phyloP scores from a whole-genome alignment of 2,329 filamentous ascomycete genomes.

The Diaporthe humulicola region DNA sequence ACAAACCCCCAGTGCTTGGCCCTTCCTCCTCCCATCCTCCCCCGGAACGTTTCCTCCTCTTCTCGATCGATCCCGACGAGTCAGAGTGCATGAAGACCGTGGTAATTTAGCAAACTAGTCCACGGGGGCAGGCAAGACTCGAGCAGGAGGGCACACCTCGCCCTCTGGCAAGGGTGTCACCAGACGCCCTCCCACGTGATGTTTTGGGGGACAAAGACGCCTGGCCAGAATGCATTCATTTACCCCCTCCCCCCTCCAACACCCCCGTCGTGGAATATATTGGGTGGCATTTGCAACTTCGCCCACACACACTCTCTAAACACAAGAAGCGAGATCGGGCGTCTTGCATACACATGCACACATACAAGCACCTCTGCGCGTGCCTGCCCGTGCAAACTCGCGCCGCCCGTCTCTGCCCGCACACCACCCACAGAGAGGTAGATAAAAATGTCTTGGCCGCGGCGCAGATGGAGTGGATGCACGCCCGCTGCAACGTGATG shows the following conservation, averaged over 20 bases:
- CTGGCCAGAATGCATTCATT: not conserved
- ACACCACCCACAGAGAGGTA: not conserved
- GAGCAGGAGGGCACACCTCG: conserved; percentile 20
- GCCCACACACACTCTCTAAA: not conserved
- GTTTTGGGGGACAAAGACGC: conserved; percentile 1
- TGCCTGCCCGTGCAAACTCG: conserved; percentile 7
- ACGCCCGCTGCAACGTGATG: conserved; percentile 22
- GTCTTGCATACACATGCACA: conserved; percentile 11
- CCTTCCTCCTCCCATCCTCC: not conserved
- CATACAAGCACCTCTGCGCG: not conserved
- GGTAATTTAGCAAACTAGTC: conserved; percentile 3
- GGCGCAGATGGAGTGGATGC: not conserved
- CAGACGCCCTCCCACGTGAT: conserved; percentile 28
- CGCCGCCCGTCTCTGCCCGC: conserved; percentile 1
- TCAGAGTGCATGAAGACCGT: conserved; percentile 18
- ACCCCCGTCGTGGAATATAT: not conserved
- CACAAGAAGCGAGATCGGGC: conserved; percentile 21
- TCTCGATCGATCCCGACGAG: conserved; percentile 1
- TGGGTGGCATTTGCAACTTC: conserved; percentile 26
- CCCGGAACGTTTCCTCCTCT: conserved; percentile 23
- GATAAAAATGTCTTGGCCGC: conserved; percentile 11
- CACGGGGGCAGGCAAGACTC: conserved; percentile 20
- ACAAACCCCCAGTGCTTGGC: not conserved
- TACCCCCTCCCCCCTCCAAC: not conserved
- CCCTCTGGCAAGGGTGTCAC: not conserved